Conservation (phyloP, 2,329 filamentous ascomycete genomes). For the Diaporthe nobilis region DNA sequence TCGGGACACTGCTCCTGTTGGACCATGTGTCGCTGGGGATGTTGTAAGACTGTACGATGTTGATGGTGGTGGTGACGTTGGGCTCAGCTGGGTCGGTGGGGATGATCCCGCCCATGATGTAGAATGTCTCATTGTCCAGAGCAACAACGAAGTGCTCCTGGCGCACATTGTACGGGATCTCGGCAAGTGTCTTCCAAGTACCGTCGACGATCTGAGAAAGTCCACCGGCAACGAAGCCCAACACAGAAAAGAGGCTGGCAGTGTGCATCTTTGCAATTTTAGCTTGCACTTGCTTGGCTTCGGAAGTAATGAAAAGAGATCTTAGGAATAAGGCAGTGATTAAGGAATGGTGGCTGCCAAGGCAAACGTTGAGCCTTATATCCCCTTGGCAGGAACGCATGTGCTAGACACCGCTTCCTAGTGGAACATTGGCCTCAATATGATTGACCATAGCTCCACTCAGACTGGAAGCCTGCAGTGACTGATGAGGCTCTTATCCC, state of each 20-base stretch:
- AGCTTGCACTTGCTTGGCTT: not conserved
- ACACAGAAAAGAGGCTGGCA: not conserved
- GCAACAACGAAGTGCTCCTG: slow-evolving; percentile 49
- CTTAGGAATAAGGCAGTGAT: not conserved
- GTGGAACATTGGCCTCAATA: not conserved
- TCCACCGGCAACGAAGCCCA: slow-evolving; percentile 9
- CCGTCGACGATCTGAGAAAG: slow-evolving; percentile 31
- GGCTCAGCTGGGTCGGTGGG: slow-evolving; percentile 36
- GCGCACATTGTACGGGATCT: slow-evolving; percentile 46
- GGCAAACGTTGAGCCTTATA: not conserved
- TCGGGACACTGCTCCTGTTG: slow-evolving; percentile 47
- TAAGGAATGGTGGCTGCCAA: not conserved
- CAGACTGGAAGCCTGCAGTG: not conserved
- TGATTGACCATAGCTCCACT: not conserved
- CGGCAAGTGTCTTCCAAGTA: slow-evolving; percentile 45
- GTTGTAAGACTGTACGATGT: slow-evolving; percentile 50
- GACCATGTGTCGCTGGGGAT: slow-evolving; percentile 49
- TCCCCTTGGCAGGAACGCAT: not conserved
- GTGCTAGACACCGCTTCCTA: not conserved
- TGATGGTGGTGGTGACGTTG: slow-evolving; percentile 44
- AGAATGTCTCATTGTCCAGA: slow-evolving; percentile 44
- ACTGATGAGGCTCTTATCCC: not conserved
- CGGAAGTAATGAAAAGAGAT: not conserved
- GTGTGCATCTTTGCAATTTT: not conserved
- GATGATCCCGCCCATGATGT: slow-evolving; percentile 49